Base-by-base conservation (phyloP, 2,329 filamentous ascomycete species). In the Pyrenochaeta sp. region DNA sequence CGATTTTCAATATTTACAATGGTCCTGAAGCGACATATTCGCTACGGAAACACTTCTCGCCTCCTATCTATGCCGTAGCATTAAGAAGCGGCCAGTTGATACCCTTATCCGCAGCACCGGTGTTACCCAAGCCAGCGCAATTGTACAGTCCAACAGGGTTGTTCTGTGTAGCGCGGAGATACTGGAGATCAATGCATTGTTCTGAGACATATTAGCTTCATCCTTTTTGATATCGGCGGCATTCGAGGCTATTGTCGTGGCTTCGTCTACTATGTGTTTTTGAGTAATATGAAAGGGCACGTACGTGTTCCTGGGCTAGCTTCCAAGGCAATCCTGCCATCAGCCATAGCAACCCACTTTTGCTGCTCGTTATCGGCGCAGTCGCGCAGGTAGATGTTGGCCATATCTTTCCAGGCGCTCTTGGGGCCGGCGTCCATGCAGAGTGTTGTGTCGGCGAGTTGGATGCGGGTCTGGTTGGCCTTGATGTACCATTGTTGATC, bases 351-450 rank as follows among this genome's bases (percentile, higher is more conserved):
- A 13, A 48, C 48, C 61, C 60, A 67, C 19, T 60, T 56, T 41
- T 67, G 65, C 8, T 46, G 45, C 13, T 58, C 58, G 3, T 54
- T 59, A 13, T 46, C 50, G 3, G 51, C 37, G 46, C 65, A 68
- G 3, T 56, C 51, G 17, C 60, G 56, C 4, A 67, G 36, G 18
- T 50, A 61, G 30, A 68, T 55, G 35, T 37, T 52, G 6, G 48
- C 63, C 63, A 67, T 67, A 28, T 68, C 62, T 44, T 63, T 67
- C 63, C 63, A 67, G n/a, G 49, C 57, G 10, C 58, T 59, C 41
- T 63, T 59, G 3, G 60, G 46, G 3, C 63, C 65, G 1, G 55
- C 65, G 28, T 68, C 65, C 27, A 68, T 48, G 51, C 63, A 68
- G 3, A 68, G 48, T 2, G 38, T 58, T 3, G 55, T 60, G 35